Percentiles rank a stretch among this genome's conserved stretches.
Evolutionary conservation across 2,329 filamentous ascomycete genomes (phyloP).

Genomic region (Talaromyces sp.): DNA sequence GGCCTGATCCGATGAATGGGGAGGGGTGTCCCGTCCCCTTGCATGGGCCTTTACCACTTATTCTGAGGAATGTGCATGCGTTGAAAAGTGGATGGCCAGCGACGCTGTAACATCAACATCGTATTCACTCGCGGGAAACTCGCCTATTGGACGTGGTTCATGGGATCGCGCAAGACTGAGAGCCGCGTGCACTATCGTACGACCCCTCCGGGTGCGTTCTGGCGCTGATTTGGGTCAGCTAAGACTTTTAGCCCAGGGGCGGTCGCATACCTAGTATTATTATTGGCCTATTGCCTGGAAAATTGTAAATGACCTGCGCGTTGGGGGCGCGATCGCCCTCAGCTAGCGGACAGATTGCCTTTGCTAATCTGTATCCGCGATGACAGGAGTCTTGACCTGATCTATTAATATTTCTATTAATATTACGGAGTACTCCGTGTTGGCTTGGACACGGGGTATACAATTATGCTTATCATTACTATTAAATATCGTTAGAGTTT

Average conservation of each 20-base stretch:
- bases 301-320: too few species aligned
- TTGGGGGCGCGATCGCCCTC: neutral
- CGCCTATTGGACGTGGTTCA: neutral
- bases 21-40: neutral
- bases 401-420: too few species aligned
- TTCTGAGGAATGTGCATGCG: neutral
- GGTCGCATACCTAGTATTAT: neutral
- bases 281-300: neutral
- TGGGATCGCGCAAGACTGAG: neutral
- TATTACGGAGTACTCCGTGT: too few species aligned
- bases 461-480: too few species aligned
- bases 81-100: neutral
- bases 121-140: neutral
- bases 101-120: conserved; percentile 8
- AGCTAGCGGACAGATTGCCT: too few species aligned
- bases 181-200: neutral
- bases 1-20: neutral
- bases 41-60: neutral
- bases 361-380: too few species aligned
- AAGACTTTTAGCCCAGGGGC: neutral
- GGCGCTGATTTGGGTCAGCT: neutral
- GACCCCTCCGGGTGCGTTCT: neutral
- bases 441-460: too few species aligned
- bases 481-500: too few species aligned
- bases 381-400: too few species aligned